Evolutionary conservation across 1,284 basidiomycete genomes (phyloP), one percentile per base, ranked within the genome.

Genomic region (Marasmius tenuissimus): DNA sequence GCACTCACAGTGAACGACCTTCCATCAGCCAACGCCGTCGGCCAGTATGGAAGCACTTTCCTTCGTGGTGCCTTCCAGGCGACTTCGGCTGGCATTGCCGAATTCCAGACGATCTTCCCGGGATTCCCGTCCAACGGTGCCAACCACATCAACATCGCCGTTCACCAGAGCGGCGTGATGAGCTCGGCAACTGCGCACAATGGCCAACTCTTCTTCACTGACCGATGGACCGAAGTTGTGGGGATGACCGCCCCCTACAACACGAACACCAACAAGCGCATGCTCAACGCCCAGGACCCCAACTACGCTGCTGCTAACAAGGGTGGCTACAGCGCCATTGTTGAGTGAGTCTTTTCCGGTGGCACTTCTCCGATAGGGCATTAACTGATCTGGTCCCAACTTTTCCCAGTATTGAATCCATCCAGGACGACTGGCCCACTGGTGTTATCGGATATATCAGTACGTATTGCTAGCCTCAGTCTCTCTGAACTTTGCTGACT

Each of bases 101-200:
- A 82, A 64, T 84, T 85, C 69, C 76, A 74, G 61, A 78, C 81
- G 35, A 82, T 85, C 64, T 85, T 84, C 72, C 85, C 85, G 4
- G 85, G 82, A 4, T 80, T 65, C 61, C 70, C 71, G 4, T 70
- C 72, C 37, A 68, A 61, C 37, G 61, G 66, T 6, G 74, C 74
- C 8, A 75, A 75, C 63, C 75, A 76, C 63, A 69, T 76, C 63
- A 74, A 71, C 62, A 51, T 75, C 39, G 65, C 73, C 57, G 68
- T 76, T 3, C 72, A 74, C 66, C 60, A 67, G 40, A 48, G 51
- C n/a, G 38, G 49, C 34, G 47, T 54, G 20, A 53, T 57, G 56
- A 48, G 38, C 42, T 61, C 58, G 4, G 42, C 47, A 1, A 59
- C 49, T 38, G 68, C 70, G 22, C 74, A 76, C 65, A 67, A 73